Base-by-base conservation (phyloP, 2,329 filamentous ascomycete species). In the Corinectria fuckeliana region DNA sequence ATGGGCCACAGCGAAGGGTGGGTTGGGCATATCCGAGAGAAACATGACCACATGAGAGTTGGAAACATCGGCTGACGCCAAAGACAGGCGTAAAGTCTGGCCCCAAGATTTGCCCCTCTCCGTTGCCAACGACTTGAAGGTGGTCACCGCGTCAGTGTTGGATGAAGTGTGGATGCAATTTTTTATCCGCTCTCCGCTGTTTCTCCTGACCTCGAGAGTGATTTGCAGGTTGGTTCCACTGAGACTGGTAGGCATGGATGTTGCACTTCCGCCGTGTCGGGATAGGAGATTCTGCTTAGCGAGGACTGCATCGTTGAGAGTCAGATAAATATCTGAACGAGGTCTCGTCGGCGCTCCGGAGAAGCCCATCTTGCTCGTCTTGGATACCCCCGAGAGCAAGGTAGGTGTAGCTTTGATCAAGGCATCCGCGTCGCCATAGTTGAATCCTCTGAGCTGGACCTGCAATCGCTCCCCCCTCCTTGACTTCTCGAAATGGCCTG, bases 321-420 rank as follows among this genome's bases (percentile, higher is more conserved):
- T 97, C 42, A 99, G 77, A 73, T 99, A 99, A 50, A 99, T 98
- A 74, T 99, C 96, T 10, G 93, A 97, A 69, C 96, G 85, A 14
- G 91, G 84, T 72, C 92, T 93, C 0, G 90, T 93, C 0, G 95
- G 94, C 2, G 93, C 93, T 11, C 93, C 93, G 3, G 94, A 92
- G 74, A 99, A 98, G 2, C 93, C 95, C 75, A 98, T 93, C 74
- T 95, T 95, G 69, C 84, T 90, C 0, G 93, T 96, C 74, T 90
- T 90, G 57, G 84, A 83, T 60, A 98, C 86, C 50, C 90, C 89
- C 50, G 96, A 90, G 13, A 99, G 85, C 13, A 96, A 79, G 0
- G 94, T 98, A 0, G 95, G 95, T 3, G 92, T 97, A 47, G 90
- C 88, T 70, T 91, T 92, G 71, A 98, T 90, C 38, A 99, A 83